phyloP scores from a whole-genome alignment of 208 protist genomes.

The Crithidia mellificae region DNA sequence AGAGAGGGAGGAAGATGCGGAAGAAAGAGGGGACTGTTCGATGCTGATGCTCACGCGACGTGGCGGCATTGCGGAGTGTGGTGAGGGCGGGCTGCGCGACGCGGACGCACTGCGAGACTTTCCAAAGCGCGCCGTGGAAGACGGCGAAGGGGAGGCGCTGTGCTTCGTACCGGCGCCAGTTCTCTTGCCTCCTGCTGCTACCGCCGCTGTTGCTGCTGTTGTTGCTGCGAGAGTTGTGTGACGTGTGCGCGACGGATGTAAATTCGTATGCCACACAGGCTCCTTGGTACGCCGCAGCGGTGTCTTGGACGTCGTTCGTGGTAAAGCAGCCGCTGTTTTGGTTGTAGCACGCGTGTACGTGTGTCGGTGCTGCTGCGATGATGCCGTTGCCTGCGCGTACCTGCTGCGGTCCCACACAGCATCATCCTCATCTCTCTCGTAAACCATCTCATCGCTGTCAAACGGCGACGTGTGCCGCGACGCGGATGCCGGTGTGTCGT shows the following conservation, averaged over 20 bases:
- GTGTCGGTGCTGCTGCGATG: conserved; percentile 12
- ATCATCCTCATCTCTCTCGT: background rate
- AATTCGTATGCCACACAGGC: conserved; percentile 16
- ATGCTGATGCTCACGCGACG: too few species aligned
- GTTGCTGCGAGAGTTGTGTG: background rate
- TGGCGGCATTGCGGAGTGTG: too few species aligned
- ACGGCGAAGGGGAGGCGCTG: too few species aligned
- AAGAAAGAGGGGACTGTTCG: background rate
- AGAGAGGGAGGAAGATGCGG: background rate
- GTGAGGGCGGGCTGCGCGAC: background rate
- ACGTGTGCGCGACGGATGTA: background rate
- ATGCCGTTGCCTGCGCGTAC: conserved; percentile 22
- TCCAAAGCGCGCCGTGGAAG: too few species aligned
- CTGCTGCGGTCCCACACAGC: background rate
- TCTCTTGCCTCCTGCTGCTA: background rate
- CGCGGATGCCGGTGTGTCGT: background rate
- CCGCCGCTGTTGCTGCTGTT: background rate
- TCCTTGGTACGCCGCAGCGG: conserved; percentile 7
- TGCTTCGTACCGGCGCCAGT: too few species aligned
- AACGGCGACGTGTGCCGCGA: background rate
- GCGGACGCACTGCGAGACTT: too few species aligned
- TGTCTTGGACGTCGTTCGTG: background rate
- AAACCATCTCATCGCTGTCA: background rate
- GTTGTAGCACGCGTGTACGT: too few species aligned
- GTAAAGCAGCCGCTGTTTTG: too few species aligned